A percentile compares a stretch with the other conserved stretches of the same genome.
Conservation (phyloP, 1,284 basidiomycete species). For the Sporisorium reilianum region DNA sequence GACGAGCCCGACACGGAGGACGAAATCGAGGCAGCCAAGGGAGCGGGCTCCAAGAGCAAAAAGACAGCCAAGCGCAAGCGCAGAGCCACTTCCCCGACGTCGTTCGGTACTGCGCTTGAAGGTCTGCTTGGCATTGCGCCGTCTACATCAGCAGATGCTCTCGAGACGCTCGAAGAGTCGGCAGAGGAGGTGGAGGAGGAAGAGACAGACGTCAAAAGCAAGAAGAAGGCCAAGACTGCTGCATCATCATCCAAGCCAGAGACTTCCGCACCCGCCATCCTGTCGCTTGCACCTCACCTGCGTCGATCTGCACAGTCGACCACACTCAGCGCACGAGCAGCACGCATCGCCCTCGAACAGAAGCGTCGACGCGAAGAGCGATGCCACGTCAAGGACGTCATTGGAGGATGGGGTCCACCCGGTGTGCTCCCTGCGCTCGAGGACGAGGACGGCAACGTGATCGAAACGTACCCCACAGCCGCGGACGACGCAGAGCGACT, state of each 20-base stretch:
- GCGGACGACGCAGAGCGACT: constrained; percentile 32
- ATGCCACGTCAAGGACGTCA: constrained; percentile 65
- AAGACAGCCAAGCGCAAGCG: constrained; percentile 66
- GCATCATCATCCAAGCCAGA: constrained; percentile 6
- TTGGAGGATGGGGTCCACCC: constrained; percentile 66
- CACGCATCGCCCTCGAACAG: constrained; percentile 61
- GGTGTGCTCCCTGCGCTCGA: constrained; percentile 52
- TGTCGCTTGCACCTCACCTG: constrained; percentile 66
- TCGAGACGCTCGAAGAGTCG: constrained; percentile 17
- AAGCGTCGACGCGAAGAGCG: constrained; percentile 60
- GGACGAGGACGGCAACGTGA: constrained; percentile 48
- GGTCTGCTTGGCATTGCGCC: constrained; percentile 55
- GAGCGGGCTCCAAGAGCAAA: constrained; percentile 52
- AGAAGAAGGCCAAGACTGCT: constrained; percentile 17
- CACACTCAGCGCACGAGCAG: constrained; percentile 61
- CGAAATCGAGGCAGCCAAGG: constrained; percentile 58
- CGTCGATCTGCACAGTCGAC: constrained; percentile 58
- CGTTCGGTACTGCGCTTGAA: constrained; percentile 62
- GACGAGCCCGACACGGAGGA: constrained; percentile 58
- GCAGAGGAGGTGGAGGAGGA: constrained; percentile 16
- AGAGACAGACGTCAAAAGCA: constrained; percentile 4
- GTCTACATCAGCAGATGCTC: constrained; percentile 20
- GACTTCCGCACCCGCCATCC: constrained; percentile 46
- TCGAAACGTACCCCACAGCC: constrained; percentile 20
- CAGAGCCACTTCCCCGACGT: constrained; percentile 61